These are phyloP conservation scores for Cyclostephanos invisitatus DNA, from an alignment of 108 stramenopile species.

Conservation along the genomic window DNA sequence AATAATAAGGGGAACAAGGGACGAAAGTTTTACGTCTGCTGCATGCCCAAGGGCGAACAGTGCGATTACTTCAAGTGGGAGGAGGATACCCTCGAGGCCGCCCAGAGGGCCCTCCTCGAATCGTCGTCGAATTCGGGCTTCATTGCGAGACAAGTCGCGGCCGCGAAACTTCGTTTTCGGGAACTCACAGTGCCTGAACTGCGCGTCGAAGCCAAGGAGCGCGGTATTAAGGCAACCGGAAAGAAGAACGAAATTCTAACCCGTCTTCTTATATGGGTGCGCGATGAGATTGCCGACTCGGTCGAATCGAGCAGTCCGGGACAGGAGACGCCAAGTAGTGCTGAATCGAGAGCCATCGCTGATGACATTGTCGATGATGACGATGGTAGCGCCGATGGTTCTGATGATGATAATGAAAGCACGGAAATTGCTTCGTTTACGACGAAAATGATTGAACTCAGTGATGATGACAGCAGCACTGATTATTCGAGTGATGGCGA, in stretches of 20 bases:
- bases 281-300: conserved; percentile 71
- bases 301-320: conserved; percentile 27
- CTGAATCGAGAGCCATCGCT: conserved; percentile 23
- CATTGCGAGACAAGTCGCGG: conserved; percentile 77
- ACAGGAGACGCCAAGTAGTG: conserved; percentile 4
- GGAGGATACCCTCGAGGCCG: conserved; percentile 78
- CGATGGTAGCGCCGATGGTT: conserved; percentile 9
- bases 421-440: background rate
- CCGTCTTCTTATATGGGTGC: conserved; percentile 75
- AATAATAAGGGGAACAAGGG: conserved; percentile 83
- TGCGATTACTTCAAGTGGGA: conserved; percentile 91
- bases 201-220: conserved; percentile 54
- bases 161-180: conserved; percentile 58
- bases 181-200: conserved; percentile 81
- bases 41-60: conserved; percentile 83
- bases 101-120: conserved; percentile 56
- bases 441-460: conserved; percentile 34
- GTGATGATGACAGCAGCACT: conserved; percentile 47
- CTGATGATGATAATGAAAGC: conserved; percentile 16
- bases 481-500: conserved; percentile 36
- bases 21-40: conserved; percentile 83
- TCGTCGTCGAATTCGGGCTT: conserved; percentile 78
- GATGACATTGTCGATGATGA: conserved; percentile 18
- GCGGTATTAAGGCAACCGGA: conserved; percentile 58
- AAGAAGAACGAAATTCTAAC: conserved; percentile 80